Base-by-base conservation (phyloP, 2,329 filamentous ascomycete genomes). In the Chaetomiaceae sp. region DNA sequence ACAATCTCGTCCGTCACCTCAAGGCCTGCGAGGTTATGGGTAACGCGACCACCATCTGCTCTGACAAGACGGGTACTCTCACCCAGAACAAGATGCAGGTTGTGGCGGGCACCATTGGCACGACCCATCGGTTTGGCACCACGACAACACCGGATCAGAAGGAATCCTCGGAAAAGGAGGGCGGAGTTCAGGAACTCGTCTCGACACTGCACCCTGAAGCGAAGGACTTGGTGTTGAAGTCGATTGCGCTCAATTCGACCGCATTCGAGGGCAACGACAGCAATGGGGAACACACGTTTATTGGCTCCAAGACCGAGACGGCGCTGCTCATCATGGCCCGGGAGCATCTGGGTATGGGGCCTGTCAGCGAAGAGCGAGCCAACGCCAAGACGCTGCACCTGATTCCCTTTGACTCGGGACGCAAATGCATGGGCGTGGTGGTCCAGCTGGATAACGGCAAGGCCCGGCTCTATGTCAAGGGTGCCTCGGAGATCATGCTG, bases 11-110 rank as follows among this genome's bases (percentile, higher is more conserved):
- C 39, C 82, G 86, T 31, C 83, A 89, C 51, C 75, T 90, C 50
- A 86, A 87, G 62, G 85, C 86, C 19, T 89, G 86, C 61, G 86
- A 89, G 66, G 87, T 87, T 40, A 89, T 89, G 86, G 86, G 86
- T 46, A 89, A 88, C 62, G 86, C 85, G 6, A 87, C 84, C 1
- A 82, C 79, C 0, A 84, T 85, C 44, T 85, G 82, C 67, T 84
- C 81, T 0, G 82, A 85, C 69, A 85, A 85, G 68, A 85, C 82
- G 0, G 82, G 82, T 41, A 85, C 82, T 5, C 67, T 85, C 44
- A 85, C 82, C 0, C 81, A 85, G 62, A 85, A 85, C 64, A 83
- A 83, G 66, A 85, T 85, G 82, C 80, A 79, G 52, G 78, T 85
- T 13, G 81, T 85, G 27, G 74, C 81, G 3, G 81, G 76, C 44